Percentiles rank a stretch among this genome's conserved stretches.
These are phyloP conservation scores for Calocybe cyanea DNA, from an alignment of 768 basidiomycete species.

Conservation along the genomic window DNA sequence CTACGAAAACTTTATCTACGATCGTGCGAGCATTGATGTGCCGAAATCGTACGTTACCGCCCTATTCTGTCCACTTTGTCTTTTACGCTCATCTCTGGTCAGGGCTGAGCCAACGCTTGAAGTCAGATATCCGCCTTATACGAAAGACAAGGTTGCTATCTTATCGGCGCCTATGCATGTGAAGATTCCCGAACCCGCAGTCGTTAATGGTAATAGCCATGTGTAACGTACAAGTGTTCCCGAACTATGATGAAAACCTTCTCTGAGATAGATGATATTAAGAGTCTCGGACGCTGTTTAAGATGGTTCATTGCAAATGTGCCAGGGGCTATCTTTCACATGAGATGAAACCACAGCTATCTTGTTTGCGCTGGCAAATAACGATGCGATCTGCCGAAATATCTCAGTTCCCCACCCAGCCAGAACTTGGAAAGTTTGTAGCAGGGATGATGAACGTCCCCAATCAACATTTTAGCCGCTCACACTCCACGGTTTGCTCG, in stretches of 20 bases:
- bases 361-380: no score
- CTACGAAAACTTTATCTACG: slow-evolving; percentile 53
- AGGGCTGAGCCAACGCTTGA: slow-evolving; percentile 39
- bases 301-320: no score
- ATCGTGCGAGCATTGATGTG: slow-evolving; percentile 43
- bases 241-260: no score
- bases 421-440: no score
- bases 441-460: no score
- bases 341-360: no score
- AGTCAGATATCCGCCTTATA: slow-evolving; percentile 51
- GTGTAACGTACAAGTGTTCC: background rate
- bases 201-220: background rate
- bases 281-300: no score
- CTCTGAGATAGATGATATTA: no score
- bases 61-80: background rate
- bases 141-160: slow-evolving; percentile 29
- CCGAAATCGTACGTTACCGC: slow-evolving; percentile 42
- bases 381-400: background rate
- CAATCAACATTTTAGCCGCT: no score
- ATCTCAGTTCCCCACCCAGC: background rate
- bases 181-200: slow-evolving; percentile 19
- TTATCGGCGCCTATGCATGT: slow-evolving; percentile 20
- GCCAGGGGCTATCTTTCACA: no score
- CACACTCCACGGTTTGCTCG: no score
- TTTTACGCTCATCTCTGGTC: background rate